Evolutionary conservation across 768 basidiomycete genomes (phyloP).

Genomic region (Piloderma croceum): DNA sequence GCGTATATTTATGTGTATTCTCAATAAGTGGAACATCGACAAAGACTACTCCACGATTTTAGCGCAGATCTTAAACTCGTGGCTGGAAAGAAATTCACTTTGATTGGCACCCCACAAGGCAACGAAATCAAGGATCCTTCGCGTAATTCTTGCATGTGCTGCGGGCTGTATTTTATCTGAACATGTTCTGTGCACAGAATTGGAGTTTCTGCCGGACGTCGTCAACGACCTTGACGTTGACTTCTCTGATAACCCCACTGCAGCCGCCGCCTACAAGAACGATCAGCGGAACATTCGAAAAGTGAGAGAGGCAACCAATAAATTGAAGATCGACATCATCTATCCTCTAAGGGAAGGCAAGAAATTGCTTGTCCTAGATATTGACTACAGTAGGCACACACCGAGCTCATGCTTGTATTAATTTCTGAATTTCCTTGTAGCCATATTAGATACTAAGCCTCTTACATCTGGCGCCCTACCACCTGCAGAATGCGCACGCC

Average conservation of each 20-base stretch:
- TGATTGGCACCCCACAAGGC: constrained; percentile 82
- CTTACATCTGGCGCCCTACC: constrained; percentile 77
- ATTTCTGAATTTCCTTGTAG: constrained; percentile 31
- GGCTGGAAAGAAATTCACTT: constrained; percentile 70
- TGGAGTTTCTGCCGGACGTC: constrained; percentile 62
- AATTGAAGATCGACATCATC: constrained; percentile 65
- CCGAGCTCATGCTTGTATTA: not conserved
- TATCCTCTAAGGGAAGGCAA: constrained; percentile 72
- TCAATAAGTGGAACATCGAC: constrained; percentile 1
- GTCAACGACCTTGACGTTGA: constrained; percentile 82
- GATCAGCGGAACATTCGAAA: constrained; percentile 81
- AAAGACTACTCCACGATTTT: constrained; percentile 1
- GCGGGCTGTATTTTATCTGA: not conserved
- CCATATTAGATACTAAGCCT: constrained; percentile 81
- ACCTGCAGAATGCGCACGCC: constrained; percentile 76
- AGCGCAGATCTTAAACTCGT: constrained; percentile 57
- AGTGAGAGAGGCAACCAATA: constrained; percentile 65
- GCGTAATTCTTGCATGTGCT: constrained; percentile 31
- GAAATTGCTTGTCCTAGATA: constrained; percentile 77
- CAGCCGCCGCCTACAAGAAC: constrained; percentile 57
- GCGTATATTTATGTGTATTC: constrained; percentile 14
- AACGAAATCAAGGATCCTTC: constrained; percentile 80
- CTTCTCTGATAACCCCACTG: constrained; percentile 55
- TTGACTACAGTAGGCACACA: constrained; percentile 69
- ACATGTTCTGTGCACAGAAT: constrained; percentile 32